These are phyloP conservation scores for Naganishia friedmannii DNA, from an alignment of 768 basidiomycete species.

Conservation along the genomic window DNA sequence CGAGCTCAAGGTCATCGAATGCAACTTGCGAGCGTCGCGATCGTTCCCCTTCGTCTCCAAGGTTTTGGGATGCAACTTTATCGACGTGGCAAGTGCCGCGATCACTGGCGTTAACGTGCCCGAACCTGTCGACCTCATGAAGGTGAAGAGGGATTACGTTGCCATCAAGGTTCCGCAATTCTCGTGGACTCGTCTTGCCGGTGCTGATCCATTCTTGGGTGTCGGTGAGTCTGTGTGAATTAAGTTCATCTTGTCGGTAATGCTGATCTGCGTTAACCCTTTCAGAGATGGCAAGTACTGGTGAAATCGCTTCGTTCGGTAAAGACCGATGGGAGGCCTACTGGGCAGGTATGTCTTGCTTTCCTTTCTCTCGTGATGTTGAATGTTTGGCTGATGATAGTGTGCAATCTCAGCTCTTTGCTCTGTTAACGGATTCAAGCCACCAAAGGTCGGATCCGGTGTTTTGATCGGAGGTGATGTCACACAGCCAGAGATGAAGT, in stretches of 20 bases:
- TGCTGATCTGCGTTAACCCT: conserved; percentile 2
- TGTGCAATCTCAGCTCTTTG: conserved; percentile 56
- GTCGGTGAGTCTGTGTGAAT: conserved; percentile 63
- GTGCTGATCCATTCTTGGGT: conserved; percentile 92
- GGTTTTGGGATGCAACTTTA: conserved; percentile 94
- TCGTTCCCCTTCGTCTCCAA: conserved; percentile 97
- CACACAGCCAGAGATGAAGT: conserved; percentile 77
- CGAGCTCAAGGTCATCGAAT: conserved; percentile 94
- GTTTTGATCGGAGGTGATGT: conserved; percentile 90
- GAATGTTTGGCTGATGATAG: not conserved
- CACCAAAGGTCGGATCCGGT: conserved; percentile 77
- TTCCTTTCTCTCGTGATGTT: not conserved
- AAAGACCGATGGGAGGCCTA: conserved; percentile 84
- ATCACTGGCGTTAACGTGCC: conserved; percentile 84
- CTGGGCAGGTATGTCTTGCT: conserved; percentile 37
- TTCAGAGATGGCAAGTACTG: conserved; percentile 94
- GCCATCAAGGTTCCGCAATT: conserved; percentile 98
- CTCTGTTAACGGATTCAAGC: conserved; percentile 91
- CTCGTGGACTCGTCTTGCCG: conserved; percentile 92
- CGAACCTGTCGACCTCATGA: conserved; percentile 86
- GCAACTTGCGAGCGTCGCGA: conserved; percentile 93
- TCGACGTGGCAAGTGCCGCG: conserved; percentile 75
- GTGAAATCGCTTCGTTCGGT: conserved; percentile 95
- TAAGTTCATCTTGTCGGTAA: not conserved
- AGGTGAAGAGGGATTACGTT: conserved; percentile 79